phyloP scores from a whole-genome alignment of 352 stramenopile genomes.

The Pythium aristosporum region DNA sequence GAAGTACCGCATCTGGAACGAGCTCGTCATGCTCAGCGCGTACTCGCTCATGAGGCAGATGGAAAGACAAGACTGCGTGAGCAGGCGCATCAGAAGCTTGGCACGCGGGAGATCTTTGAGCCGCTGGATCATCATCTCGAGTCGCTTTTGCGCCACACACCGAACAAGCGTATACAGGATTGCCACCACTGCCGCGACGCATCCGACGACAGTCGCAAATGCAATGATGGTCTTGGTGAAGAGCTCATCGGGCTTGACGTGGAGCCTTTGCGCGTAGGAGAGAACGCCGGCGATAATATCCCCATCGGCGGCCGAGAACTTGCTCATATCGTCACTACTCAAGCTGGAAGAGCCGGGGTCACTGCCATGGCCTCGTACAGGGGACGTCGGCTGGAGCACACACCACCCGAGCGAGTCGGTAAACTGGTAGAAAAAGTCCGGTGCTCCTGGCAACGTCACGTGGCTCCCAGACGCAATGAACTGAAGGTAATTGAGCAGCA shows the following conservation, averaged over 20 bases:
- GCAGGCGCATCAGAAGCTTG: slow-evolving; percentile 63
- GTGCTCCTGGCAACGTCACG: slow-evolving; percentile 53
- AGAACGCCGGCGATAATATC: slow-evolving; percentile 77
- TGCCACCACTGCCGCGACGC: slow-evolving; percentile 54
- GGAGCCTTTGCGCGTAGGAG: slow-evolving; percentile 60
- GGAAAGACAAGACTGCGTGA: slow-evolving; percentile 68
- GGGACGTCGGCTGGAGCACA: slow-evolving; percentile 40
- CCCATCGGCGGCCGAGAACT: slow-evolving; percentile 58
- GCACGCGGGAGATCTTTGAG: slow-evolving; percentile 67
- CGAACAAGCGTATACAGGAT: slow-evolving; percentile 55
- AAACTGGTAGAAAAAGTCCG: slow-evolving; percentile 63
- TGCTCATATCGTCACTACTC: slow-evolving; percentile 33
- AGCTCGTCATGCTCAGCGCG: slow-evolving; percentile 75
- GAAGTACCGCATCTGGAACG: slow-evolving; percentile 78
- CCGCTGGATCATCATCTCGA: slow-evolving; percentile 57
- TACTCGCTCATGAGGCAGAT: slow-evolving; percentile 82
- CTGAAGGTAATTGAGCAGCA: slow-evolving; percentile 74
- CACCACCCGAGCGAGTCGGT: slow-evolving; percentile 70
- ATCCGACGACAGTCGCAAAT: slow-evolving; percentile 55
- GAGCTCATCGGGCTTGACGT: slow-evolving; percentile 63
- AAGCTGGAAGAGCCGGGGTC: slow-evolving; percentile 12
- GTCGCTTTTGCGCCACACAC: slow-evolving; percentile 40
- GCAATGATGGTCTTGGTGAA: slow-evolving; percentile 75
- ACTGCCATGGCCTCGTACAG: slow-evolving; percentile 3
- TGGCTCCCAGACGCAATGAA: slow-evolving; percentile 69